Base-by-base conservation (phyloP, 2,329 filamentous ascomycete genomes). In the Lecanoromycetidae sp. region DNA sequence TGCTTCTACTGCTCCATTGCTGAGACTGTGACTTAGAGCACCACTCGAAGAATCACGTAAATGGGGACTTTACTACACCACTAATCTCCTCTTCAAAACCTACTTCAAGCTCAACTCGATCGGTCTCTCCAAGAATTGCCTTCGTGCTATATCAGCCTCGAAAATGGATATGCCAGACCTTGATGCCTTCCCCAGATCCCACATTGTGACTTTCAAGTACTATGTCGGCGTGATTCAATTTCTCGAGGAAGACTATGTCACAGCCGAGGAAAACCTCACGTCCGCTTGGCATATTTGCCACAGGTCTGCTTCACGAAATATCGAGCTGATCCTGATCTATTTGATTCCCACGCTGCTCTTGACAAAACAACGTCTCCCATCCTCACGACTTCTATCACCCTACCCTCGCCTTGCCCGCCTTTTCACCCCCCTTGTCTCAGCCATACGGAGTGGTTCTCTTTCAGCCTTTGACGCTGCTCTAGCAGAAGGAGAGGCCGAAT, bases 31-130 rank as follows among this genome's bases (percentile, higher is more conserved):
- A 46, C 45, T 58, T 22, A 90, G 86, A 64, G 84, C 84, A 51
- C 80, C 84, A 12, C 70, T 95, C 36, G 80, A 87, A 59, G 84
- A 94, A 58, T 95, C 90, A 7, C 80, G 91, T 46, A 98, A 96
- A 76, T 98, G 91, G 91, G 93, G 87, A 5, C 84, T 94, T 39
- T 98, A 98, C 69, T 88, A 87, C 63, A 82, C 90, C 55, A 87
- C 88, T 59, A 96, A 94, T 61, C 75, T 98, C 6, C 72, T 95
- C 12, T 98, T 98, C 77, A 96, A 96, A 67, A 96, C 88, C 1
- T 95, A 96, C 64, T 98, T 98, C 71, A 93, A 86, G 69, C 72
- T 96, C 53, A 94, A 94, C 66, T 85, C 84, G 27, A 82, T 93
- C 48, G 80, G 79, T n/a, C 71, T 96, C 17, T 94, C 82, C 15